phyloP scores from a whole-genome alignment of 495 filamentous ascomycete species.

The Aspergillus homomorphus region DNA sequence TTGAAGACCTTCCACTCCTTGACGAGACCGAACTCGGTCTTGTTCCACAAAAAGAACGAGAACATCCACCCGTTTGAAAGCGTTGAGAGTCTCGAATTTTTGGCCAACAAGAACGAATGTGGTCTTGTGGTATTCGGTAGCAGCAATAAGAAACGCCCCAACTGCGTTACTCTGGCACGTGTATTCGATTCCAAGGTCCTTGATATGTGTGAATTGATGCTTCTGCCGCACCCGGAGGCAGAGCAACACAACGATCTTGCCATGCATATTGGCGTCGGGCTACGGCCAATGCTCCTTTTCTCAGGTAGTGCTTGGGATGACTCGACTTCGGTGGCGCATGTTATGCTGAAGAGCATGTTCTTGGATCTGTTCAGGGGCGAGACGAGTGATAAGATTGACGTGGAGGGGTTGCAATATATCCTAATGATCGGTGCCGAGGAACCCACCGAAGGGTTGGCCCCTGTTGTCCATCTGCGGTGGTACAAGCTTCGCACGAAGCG shows the following conservation, averaged over 20 bases:
- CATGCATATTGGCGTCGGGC: conserved; percentile 66
- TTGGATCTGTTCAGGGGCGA: conserved; percentile 86
- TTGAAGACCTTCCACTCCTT: conserved; percentile 78
- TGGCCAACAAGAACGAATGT: conserved; percentile 92
- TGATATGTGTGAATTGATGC: conserved; percentile 86
- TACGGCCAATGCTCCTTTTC: conserved; percentile 83
- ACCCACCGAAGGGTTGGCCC: conserved; percentile 57
- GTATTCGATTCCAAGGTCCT: conserved; percentile 81
- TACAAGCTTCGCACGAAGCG: conserved; percentile 82
- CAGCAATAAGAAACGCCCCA: conserved; percentile 89
- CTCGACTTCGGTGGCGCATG: conserved; percentile 67
- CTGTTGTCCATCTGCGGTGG: conserved; percentile 74
- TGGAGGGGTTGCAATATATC: conserved; percentile 89
- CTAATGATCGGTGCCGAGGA: conserved; percentile 79
- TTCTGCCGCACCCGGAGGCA: conserved; percentile 66
- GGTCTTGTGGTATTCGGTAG: conserved; percentile 74
- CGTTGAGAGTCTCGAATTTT: conserved; percentile 79
- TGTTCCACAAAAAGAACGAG: conserved; percentile 92
- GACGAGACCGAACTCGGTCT: conserved; percentile 72
- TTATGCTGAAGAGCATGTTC: conserved; percentile 80
- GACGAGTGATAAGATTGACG: conserved; percentile 74
- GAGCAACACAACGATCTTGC: conserved; percentile 70
- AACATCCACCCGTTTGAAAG: conserved; percentile 91
- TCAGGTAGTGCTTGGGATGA: conserved; percentile 81
- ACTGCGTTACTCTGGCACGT: conserved; percentile 78